These are phyloP conservation scores for Rhodotorula kratochvilovae DNA, from an alignment of 768 basidiomycete genomes.

Conservation along the genomic window DNA sequence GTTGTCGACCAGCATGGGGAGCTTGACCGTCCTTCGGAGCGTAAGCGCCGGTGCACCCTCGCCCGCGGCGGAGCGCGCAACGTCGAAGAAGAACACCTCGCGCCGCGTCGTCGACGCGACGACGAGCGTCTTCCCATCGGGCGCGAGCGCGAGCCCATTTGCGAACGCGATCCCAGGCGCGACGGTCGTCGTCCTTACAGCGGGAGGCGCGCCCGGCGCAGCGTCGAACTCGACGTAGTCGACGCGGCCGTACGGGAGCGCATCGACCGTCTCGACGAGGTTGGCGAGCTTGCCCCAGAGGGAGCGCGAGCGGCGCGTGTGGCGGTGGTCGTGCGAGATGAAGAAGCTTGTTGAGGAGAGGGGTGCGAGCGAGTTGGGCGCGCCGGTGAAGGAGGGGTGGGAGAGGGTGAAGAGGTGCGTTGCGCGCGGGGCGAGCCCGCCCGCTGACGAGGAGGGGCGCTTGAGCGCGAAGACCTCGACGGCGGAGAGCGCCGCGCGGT, in stretches of 20 bases:
- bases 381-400: constrained; percentile 56
- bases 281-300: constrained; percentile 56
- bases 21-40: background rate
- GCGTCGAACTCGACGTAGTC: constrained; percentile 4
- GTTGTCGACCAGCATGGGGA: constrained; percentile 34
- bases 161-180: constrained; percentile 61
- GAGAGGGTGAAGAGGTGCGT: constrained; percentile 60
- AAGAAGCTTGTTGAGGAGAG: constrained; percentile 67
- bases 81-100: constrained; percentile 3
- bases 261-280: constrained; percentile 54
- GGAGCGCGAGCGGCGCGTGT: constrained; percentile 60
- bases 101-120: constrained; percentile 53
- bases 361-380: constrained; percentile 65
- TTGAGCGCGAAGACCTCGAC: constrained; percentile 64
- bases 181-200: constrained; percentile 16
- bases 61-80: background rate
- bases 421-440: constrained; percentile 44
- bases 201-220: background rate
- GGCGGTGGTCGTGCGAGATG: constrained; percentile 66
- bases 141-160: constrained; percentile 65
- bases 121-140: constrained; percentile 55
- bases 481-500: constrained; percentile 59
- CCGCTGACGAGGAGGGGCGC: background rate
- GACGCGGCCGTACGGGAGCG: constrained; percentile 2
- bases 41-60: background rate